Conservation (phyloP, 257 asterid genomes). For the Linaria vulgaris region DNA sequence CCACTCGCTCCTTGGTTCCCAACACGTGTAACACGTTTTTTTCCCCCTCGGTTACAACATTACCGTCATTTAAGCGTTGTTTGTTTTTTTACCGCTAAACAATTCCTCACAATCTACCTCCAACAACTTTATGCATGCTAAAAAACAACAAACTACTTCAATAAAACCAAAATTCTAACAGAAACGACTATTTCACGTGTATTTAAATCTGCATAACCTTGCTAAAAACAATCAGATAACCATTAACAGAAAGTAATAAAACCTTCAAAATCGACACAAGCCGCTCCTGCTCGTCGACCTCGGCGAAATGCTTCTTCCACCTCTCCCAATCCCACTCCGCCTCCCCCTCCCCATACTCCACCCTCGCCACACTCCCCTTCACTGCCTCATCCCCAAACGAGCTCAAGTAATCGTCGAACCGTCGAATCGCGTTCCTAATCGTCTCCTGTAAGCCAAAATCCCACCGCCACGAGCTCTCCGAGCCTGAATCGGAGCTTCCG, state of each 20-base stretch:
- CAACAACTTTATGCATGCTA: not conserved
- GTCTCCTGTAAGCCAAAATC: slow-evolving; percentile 62
- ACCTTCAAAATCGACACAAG: slow-evolving; percentile 70
- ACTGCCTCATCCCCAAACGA: slow-evolving; percentile 44
- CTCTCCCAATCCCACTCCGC: slow-evolving; percentile 95
- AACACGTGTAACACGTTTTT: not conserved
- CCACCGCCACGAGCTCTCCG: slow-evolving; percentile 58
- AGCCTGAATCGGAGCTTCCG: slow-evolving; percentile 35
- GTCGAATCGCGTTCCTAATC: slow-evolving; percentile 52
- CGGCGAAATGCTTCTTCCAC: slow-evolving; percentile 76
- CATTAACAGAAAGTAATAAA: slow-evolving; percentile 29
- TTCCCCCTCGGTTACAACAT: not conserved
- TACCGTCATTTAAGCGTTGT: not conserved
- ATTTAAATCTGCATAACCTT: not conserved
- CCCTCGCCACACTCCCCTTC: slow-evolving; percentile 31
- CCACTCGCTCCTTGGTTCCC: not conserved
- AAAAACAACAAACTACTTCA: not conserved
- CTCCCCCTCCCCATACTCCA: slow-evolving; percentile 39
- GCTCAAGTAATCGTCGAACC: slow-evolving; percentile 46
- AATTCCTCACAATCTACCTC: not conserved
- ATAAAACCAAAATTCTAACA: too few species aligned
- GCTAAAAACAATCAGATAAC: not conserved
- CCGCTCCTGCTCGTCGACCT: slow-evolving; percentile 84
- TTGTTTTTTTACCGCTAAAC: not conserved
- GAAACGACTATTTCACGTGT: too few species aligned